A percentile compares a stretch with the other conserved stretches of the same genome.
Conservation (phyloP, 106 monocot species). For the Phalaenopsis equestris region DNA sequence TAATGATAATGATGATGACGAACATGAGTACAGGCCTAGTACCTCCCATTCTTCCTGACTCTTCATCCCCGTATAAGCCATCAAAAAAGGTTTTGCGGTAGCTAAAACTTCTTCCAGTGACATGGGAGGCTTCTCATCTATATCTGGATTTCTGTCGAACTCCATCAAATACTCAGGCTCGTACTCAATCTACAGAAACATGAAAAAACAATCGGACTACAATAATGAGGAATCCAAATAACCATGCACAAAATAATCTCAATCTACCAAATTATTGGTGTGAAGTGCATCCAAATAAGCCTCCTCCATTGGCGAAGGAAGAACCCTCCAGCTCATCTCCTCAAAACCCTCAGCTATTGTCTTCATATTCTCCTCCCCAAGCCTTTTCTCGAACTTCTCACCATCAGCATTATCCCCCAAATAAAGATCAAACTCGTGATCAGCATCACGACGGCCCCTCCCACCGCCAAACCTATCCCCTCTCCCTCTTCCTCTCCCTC, state of each 20-base stretch:
- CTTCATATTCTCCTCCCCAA: constrained; percentile 69
- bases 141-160: constrained; percentile 80
- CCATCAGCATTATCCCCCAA: constrained; percentile 57
- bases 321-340: constrained; percentile 31
- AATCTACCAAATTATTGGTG: constrained; percentile 68
- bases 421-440: constrained; percentile 25
- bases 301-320: constrained; percentile 61
- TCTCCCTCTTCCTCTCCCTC: constrained; percentile 32
- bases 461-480: constrained; percentile 13
- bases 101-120: constrained; percentile 58
- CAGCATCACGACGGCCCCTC: constrained; percentile 19
- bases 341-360: constrained; percentile 52
- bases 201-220: neutral
- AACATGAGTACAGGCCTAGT: neutral
- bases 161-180: constrained; percentile 90
- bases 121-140: constrained; percentile 91
- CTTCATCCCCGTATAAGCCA: constrained; percentile 86
- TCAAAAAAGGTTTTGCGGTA: constrained; percentile 91
- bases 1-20: neutral
- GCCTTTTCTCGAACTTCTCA: constrained; percentile 61
- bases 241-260: neutral
- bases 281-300: constrained; percentile 66
- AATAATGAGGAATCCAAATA: neutral
- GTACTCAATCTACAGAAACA: constrained; percentile 66
- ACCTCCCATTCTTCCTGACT: constrained; percentile 98